Conservation (phyloP, 495 filamentous ascomycete species). For the Penicillium cinerascens region DNA sequence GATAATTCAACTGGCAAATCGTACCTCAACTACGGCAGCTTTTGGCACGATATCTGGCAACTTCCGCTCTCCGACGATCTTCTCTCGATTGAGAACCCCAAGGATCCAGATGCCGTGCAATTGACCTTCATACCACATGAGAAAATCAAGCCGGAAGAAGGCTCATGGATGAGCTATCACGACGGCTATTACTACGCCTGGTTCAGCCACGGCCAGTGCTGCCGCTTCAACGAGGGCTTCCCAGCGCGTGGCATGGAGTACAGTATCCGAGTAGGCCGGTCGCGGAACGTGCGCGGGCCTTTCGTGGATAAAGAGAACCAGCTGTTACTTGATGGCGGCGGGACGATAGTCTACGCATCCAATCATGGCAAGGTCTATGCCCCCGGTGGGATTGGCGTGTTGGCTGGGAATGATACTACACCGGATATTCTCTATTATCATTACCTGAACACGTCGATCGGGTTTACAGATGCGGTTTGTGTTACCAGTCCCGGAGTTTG, state of each 20-base stretch:
- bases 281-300: conserved; percentile 34
- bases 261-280: conserved; percentile 43
- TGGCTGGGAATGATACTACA: conserved; percentile 26
- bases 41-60: conserved; percentile 71
- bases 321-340: conserved; percentile 36
- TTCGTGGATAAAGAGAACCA: conserved; percentile 38
- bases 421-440: conserved; percentile 49
- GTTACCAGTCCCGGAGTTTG: background rate
- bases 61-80: conserved; percentile 50
- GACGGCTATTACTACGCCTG: conserved; percentile 66
- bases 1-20: conserved; percentile 43
- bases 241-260: conserved; percentile 63
- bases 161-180: conserved; percentile 55
- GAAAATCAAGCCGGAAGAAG: conserved; percentile 54
- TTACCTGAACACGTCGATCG: conserved; percentile 44
- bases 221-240: conserved; percentile 46
- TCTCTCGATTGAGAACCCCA: conserved; percentile 32
- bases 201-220: conserved; percentile 67
- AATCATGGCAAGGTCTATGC: conserved; percentile 46
- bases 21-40: conserved; percentile 65
- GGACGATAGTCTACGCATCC: conserved; percentile 43
- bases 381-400: conserved; percentile 42
- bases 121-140: conserved; percentile 28
- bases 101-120: conserved; percentile 48
- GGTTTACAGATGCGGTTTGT: conserved; percentile 36